These are phyloP conservation scores for Leccinum sublutescens DNA, from an alignment of 768 basidiomycete genomes.

Conservation along the genomic window DNA sequence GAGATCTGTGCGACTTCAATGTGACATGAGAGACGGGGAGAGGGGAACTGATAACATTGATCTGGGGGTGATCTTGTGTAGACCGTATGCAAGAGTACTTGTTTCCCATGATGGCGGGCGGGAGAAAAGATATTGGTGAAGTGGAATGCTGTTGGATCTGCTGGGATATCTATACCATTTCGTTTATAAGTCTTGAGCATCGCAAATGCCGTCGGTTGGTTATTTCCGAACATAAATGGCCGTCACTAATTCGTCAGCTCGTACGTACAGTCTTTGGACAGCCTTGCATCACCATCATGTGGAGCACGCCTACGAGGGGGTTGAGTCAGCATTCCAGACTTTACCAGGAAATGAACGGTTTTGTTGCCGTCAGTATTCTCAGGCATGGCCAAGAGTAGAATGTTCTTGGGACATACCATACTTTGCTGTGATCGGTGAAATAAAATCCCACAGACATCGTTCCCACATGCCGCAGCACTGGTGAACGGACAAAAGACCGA, in stretches of 20 bases:
- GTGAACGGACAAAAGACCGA: background rate
- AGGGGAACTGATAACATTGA: constrained; percentile 7
- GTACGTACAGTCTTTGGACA: constrained; percentile 4
- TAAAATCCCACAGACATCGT: background rate
- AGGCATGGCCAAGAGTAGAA: constrained; percentile 4
- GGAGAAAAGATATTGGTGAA: background rate
- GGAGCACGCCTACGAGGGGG: background rate
- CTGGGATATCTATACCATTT: background rate
- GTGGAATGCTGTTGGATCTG: background rate
- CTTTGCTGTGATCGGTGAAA: background rate
- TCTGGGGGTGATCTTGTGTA: constrained; percentile 4
- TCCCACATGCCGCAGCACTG: background rate
- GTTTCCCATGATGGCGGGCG: constrained; percentile 30
- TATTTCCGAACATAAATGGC: background rate
- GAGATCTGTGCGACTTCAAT: constrained; percentile 39
- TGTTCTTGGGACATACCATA: background rate
- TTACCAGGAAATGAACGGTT: background rate
- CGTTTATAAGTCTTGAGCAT: constrained; percentile 18
- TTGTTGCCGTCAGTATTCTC: background rate
- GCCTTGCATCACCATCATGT: background rate
- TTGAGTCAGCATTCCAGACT: constrained; percentile 1
- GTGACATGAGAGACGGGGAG: constrained; percentile 34
- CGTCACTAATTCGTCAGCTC: background rate
- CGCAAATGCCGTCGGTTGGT: background rate
- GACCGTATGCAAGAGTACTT: constrained; percentile 23